Evolutionary conservation across 805 yeast genomes (phyloP).

Genomic region (Candida maesae): DNA sequence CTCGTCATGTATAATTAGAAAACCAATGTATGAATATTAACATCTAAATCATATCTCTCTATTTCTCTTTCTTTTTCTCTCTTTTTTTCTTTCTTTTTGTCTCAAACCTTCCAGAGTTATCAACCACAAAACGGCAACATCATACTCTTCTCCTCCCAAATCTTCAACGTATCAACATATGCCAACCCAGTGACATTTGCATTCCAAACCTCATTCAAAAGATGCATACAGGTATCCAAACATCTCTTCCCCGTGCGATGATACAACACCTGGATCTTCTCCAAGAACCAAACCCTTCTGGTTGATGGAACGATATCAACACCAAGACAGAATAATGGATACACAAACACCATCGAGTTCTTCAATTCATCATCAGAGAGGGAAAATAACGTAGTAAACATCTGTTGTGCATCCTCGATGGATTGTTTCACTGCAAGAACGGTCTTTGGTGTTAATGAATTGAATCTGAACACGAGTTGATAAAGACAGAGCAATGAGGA

Average conservation of each 20-base stretch:
- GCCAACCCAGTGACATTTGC: conserved; percentile 4
- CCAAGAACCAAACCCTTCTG: conserved; percentile 7
- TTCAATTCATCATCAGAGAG: conserved; percentile 2
- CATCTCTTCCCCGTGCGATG: conserved; percentile 2
- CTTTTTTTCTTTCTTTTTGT: no score
- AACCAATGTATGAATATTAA: not conserved
- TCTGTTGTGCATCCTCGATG: conserved; percentile 2
- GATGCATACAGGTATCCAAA: conserved; percentile 2
- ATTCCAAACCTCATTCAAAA: conserved; percentile 7
- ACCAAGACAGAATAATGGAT: conserved; percentile 8
- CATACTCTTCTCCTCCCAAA: conserved; percentile 1
- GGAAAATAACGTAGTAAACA: conserved; percentile 1
- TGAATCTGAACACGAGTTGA: conserved; percentile 14
- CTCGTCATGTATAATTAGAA: no score
- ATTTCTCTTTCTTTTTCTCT: no score
- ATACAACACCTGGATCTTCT: conserved; percentile 5
- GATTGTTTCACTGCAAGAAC: conserved; percentile 9
- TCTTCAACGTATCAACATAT: conserved; percentile 6
- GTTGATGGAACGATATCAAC: conserved; percentile 6
- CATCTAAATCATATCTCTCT: no score
- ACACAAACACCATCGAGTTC: conserved; percentile 3
- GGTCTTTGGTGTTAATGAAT: conserved; percentile 15
- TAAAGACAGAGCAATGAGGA: conserved; percentile 9
- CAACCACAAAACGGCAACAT: conserved; percentile 7
- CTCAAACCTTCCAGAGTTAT: no score